Percentiles rank a stretch among this genome's conserved stretches.
Conservation (phyloP, 768 basidiomycete genomes). For the Serpula lacrymans region DNA sequence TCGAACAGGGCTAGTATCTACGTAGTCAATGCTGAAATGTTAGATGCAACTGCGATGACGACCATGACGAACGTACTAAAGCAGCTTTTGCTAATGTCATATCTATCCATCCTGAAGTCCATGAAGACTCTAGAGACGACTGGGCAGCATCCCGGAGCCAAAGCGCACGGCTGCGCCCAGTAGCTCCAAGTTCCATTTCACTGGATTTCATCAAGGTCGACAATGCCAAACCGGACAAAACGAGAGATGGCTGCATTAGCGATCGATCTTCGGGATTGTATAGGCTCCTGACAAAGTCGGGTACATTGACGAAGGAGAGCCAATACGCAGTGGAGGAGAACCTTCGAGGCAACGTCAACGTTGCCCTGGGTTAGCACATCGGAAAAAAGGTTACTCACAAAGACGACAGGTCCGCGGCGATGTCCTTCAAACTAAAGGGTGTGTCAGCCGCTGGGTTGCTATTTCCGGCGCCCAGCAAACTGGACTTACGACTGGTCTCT, state of each 20-base stretch:
- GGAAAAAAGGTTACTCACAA: no score
- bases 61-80: conserved; percentile 39
- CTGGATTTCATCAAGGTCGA: conserved; percentile 72
- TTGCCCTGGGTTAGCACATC: no score
- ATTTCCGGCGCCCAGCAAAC: no score
- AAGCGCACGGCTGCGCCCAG: conserved; percentile 56
- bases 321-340: conserved; percentile 62
- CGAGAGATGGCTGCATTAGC: conserved; percentile 66
- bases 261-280: conserved; percentile 48
- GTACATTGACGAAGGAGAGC: conserved; percentile 65
- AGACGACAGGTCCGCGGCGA: conserved; percentile 46
- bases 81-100: conserved; percentile 70
- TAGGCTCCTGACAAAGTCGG: conserved; percentile 50
- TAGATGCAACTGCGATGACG: background rate
- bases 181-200: conserved; percentile 51
- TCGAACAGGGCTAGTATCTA: conserved; percentile 80
- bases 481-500: conserved; percentile 41
- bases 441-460: no score
- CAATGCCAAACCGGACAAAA: conserved; percentile 67
- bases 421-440: conserved; percentile 41
- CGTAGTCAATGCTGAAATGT: background rate
- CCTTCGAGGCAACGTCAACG: no score
- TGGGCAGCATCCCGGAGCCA: conserved; percentile 57
- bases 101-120: conserved; percentile 52
- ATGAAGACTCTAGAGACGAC: conserved; percentile 47